Evolutionary conservation across 176 grass and related monocot species (phyloP).

Genomic region (Neostapfia colusana): DNA sequence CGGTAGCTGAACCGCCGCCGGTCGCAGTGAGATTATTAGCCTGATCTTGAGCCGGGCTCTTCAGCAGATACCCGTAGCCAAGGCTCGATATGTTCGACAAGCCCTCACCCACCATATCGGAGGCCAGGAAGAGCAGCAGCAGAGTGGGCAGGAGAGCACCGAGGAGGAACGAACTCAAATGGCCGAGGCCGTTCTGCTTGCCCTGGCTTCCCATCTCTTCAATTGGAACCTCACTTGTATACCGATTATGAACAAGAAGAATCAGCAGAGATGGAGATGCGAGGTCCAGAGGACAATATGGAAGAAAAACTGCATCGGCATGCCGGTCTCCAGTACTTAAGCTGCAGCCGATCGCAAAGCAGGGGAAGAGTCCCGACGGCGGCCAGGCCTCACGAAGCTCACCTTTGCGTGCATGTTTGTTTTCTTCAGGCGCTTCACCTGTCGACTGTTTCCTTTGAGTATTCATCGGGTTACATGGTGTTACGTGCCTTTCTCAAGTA

Average conservation of each 20-base stretch:
- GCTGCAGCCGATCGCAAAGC: neutral
- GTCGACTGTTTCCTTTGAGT: no score
- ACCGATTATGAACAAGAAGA: no score
- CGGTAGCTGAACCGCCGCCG: neutral
- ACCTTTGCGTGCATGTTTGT: no score
- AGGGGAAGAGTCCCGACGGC: neutral
- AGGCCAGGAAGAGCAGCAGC: slow-evolving; percentile 46
- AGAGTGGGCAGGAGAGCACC: slow-evolving; percentile 43
- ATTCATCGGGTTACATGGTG: no score
- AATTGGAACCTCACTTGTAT: no score
- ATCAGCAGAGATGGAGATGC: no score
- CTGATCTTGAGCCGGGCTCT: neutral
- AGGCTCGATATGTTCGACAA: slow-evolving; percentile 4
- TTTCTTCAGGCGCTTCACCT: no score
- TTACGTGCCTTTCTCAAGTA: no score
- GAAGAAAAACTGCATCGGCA: no score
- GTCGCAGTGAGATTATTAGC: neutral
- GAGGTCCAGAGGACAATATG: no score
- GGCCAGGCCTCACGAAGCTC: no score
- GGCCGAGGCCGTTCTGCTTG: slow-evolving; percentile 5
- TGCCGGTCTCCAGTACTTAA: no score
- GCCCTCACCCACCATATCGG: slow-evolving; percentile 33
- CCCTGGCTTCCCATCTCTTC: slow-evolving; percentile 8
- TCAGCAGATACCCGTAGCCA: neutral
- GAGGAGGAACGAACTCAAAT: slow-evolving; percentile 41